Evolutionary conservation across 2,329 filamentous ascomycete species (phyloP).

Genomic region (Aspergillus sp.): DNA sequence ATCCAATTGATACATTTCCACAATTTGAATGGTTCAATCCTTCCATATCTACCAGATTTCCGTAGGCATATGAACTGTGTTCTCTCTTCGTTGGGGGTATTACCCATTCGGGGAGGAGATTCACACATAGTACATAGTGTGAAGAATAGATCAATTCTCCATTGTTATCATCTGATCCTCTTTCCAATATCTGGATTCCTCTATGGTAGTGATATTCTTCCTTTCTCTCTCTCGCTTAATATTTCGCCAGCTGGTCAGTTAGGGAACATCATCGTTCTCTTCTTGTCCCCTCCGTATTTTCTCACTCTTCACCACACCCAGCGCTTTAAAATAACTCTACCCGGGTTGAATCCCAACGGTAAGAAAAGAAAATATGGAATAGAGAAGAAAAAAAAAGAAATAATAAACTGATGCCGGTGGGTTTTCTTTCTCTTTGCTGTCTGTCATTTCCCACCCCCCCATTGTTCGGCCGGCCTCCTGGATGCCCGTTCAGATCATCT

Average conservation of each 20-base stretch:
- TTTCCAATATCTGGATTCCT: neutral
- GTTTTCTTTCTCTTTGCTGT: conserved; percentile 5
- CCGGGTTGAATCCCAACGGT: neutral
- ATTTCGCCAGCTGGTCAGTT: too few species aligned
- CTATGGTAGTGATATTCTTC: neutral
- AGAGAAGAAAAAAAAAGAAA: neutral
- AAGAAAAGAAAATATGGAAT: neutral
- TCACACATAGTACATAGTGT: too few species aligned
- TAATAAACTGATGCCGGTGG: conserved; percentile 21
- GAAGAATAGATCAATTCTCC: too few species aligned
- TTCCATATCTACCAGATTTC: too few species aligned
- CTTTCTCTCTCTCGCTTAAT: neutral
- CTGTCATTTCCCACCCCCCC: neutral
- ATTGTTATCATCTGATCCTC: neutral
- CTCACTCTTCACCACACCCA: conserved; percentile 3
- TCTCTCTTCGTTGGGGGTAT: too few species aligned
- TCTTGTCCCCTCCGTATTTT: conserved; percentile 4
- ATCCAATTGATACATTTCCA: neutral
- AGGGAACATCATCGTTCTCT: neutral
- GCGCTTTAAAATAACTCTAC: neutral
- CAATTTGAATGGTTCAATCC: neutral
- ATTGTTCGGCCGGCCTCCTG: conserved; percentile 3
- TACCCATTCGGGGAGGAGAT: too few species aligned
- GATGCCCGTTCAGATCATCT: neutral
- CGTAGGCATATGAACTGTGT: too few species aligned